Evolutionary conservation across 257 asterid genomes (phyloP).

Genomic region (Lantana camara): DNA sequence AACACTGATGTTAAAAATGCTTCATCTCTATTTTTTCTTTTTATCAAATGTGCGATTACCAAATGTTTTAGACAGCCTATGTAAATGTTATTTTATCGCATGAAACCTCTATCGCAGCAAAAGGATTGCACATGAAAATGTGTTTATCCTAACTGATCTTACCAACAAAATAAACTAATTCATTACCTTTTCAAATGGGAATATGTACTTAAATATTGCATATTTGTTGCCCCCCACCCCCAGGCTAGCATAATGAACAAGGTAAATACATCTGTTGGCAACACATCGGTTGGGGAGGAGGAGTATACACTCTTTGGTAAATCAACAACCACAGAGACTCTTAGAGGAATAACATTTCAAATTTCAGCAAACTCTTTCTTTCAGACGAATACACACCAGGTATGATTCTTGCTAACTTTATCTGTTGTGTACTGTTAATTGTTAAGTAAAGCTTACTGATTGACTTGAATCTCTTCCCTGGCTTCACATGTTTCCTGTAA

Average conservation of each 20-base stretch:
- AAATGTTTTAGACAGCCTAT: no score
- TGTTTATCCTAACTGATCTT: conserved; percentile 8
- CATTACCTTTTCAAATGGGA: no score
- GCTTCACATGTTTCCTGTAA: no score
- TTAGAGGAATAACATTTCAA: conserved; percentile 80
- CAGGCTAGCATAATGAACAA: conserved; percentile 93
- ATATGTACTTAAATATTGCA: not conserved
- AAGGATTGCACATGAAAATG: not conserved
- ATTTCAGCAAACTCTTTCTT: conserved; percentile 98
- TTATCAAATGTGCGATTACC: not conserved
- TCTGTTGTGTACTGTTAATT: conserved; percentile 18
- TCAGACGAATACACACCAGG: conserved; percentile 96
- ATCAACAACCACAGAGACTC: conserved; percentile 75
- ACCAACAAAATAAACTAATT: conserved; percentile 7
- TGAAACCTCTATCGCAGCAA: not conserved
- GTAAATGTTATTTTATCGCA: conserved; percentile 2
- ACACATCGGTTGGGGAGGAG: conserved; percentile 87
- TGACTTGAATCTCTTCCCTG: conserved; percentile 5
- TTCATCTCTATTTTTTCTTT: no score
- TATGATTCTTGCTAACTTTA: conserved; percentile 27
- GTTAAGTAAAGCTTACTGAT: conserved; percentile 1
- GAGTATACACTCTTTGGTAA: conserved; percentile 79
- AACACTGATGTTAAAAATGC: no score
- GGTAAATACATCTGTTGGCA: conserved; percentile 90
- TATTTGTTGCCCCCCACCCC: conserved; percentile 1